Evolutionary conservation across 257 asterid genomes (phyloP).

Genomic region (Gentiana macrophylla): DNA sequence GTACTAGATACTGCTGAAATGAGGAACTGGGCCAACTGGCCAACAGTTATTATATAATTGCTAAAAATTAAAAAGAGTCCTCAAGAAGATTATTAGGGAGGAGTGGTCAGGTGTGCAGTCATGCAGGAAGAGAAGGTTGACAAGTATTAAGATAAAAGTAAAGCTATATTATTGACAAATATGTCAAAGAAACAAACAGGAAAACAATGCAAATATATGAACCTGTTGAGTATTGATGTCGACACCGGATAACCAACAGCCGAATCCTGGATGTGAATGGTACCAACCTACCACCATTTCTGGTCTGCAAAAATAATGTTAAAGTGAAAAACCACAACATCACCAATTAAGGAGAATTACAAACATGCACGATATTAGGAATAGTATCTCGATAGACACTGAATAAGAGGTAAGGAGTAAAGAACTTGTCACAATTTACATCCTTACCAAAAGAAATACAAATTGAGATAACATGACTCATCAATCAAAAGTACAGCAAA

Average conservation of each 20-base stretch:
- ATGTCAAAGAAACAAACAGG: slow-evolving; percentile 3
- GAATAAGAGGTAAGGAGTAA: background rate
- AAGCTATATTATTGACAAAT: background rate
- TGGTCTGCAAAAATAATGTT: slow-evolving; percentile 37
- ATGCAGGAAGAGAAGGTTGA: too few species aligned
- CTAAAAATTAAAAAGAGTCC: background rate
- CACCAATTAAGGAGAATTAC: background rate
- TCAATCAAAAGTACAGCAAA: too few species aligned
- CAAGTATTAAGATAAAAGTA: background rate
- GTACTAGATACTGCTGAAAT: background rate
- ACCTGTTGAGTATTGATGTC: slow-evolving; percentile 98
- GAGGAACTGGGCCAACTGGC: background rate
- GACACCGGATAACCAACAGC: slow-evolving; percentile 97
- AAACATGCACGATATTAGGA: background rate
- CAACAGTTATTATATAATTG: background rate
- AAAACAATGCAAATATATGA: background rate
- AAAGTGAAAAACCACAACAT: background rate
- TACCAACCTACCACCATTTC: slow-evolving; percentile 99
- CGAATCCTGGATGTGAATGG: slow-evolving; percentile 97
- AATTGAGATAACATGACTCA: too few species aligned
- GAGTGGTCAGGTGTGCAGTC: too few species aligned
- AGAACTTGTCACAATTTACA: too few species aligned
- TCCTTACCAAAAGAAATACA: too few species aligned
- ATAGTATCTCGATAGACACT: too few species aligned
- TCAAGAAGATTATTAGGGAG: background rate